Conservation (phyloP, 177 flowering plant genomes). For the Tripterygium wilfordii region DNA sequence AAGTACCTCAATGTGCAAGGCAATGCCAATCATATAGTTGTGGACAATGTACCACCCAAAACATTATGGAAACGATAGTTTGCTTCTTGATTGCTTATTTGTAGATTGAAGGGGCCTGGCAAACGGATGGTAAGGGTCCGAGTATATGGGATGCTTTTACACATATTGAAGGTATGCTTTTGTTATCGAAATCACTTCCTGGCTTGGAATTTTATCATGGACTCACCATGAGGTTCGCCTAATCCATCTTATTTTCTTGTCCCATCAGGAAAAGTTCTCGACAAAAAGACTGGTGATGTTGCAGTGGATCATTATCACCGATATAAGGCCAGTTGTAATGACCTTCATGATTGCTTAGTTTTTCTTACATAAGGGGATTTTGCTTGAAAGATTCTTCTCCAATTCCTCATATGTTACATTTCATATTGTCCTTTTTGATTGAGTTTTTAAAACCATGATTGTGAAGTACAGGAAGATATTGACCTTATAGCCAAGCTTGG, state of each 20-base stretch:
- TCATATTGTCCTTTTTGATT: background rate
- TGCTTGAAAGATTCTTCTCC: too few relatives aligned
- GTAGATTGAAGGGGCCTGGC: conserved; percentile 84
- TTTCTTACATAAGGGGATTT: too few relatives aligned
- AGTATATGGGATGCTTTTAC: conserved; percentile 88
- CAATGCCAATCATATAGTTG: too few relatives aligned
- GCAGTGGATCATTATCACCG: conserved; percentile 90
- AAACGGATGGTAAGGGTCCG: conserved; percentile 72
- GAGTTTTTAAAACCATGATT: background rate
- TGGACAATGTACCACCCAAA: too few relatives aligned
- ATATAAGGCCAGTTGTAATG: conserved; percentile 43
- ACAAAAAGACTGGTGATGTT: conserved; percentile 80
- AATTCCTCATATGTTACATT: background rate
- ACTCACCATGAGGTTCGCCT: background rate
- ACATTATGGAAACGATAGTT: too few relatives aligned
- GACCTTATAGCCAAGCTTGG: conserved; percentile 73
- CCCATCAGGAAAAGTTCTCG: conserved; percentile 53
- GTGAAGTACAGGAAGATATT: conserved; percentile 59
- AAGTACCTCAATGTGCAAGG: too few relatives aligned
- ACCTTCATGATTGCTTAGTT: background rate
- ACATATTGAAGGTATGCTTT: conserved; percentile 40
- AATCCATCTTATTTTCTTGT: background rate
- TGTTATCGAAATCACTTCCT: too few relatives aligned
- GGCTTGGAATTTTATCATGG: too few relatives aligned
- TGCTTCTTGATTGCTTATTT: background rate